Conservation (phyloP, 352 stramenopile genomes). For the Pythium brassicae region DNA sequence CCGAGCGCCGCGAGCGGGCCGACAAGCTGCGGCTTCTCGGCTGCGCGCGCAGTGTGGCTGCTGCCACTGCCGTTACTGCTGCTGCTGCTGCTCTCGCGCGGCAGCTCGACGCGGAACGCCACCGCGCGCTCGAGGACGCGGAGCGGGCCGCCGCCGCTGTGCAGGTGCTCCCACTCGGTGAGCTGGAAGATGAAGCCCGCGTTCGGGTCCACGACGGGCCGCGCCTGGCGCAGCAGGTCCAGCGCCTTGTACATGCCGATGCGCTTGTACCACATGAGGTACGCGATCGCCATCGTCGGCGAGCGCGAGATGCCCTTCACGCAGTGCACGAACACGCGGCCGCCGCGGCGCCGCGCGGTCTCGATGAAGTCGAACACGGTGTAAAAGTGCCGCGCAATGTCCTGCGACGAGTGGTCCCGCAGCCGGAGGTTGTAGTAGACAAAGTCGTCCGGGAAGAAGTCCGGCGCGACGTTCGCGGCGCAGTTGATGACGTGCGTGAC, state of each 20-base stretch:
- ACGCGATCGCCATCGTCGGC: conserved; percentile 85
- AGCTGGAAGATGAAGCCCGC: conserved; percentile 87
- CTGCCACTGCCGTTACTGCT: conserved; percentile 23
- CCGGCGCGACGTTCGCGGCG: conserved; percentile 66
- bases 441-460: conserved; percentile 76
- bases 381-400: conserved; percentile 85
- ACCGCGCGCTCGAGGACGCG: conserved; percentile 36
- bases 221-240: conserved; percentile 69
- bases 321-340: conserved; percentile 84
- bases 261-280: conserved; percentile 87
- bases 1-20: conserved; percentile 44
- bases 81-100: conserved; percentile 26
- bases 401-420: conserved; percentile 84
- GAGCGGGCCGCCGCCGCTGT: conserved; percentile 33
- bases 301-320: conserved; percentile 87
- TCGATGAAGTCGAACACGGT: conserved; percentile 89
- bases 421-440: conserved; percentile 84
- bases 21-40: conserved; percentile 52
- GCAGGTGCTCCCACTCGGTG: conserved; percentile 82
- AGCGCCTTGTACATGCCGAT: conserved; percentile 79
- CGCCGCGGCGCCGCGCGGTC: conserved; percentile 49
- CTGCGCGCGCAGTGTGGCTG: conserved; percentile 19
- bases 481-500: conserved; percentile 92
- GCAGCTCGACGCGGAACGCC: conserved; percentile 72
- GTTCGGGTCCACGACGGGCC: conserved; percentile 81